A percentile compares a stretch with the other conserved stretches of the same genome.
These are phyloP conservation scores for Roridomyces roridus DNA, from an alignment of 768 basidiomycete genomes.

Conservation along the genomic window DNA sequence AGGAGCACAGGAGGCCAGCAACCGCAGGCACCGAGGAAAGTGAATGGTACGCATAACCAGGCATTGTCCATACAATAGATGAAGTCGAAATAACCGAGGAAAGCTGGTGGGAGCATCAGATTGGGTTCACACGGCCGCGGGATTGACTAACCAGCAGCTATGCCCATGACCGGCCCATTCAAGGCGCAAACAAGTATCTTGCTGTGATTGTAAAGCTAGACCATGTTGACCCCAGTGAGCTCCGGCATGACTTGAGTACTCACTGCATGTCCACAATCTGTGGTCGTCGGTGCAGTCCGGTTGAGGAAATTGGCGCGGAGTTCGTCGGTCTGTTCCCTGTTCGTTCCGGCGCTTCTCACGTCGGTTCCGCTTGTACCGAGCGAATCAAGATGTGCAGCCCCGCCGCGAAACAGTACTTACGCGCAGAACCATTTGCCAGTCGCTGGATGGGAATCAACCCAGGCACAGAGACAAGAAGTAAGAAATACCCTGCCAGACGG, in stretches of 20 bases:
- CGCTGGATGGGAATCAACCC: no score
- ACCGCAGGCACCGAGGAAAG: constrained; percentile 57
- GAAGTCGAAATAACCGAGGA: constrained; percentile 78
- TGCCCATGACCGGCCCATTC: constrained; percentile 79
- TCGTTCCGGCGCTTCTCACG: constrained; percentile 41
- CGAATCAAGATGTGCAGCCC: neutral
- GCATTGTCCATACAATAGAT: constrained; percentile 67
- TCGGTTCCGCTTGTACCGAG: constrained; percentile 50
- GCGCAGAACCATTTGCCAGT: constrained; percentile 82
- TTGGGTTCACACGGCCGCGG: no score
- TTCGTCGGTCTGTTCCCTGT: constrained; percentile 27
- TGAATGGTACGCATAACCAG: constrained; percentile 72
- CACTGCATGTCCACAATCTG: constrained; percentile 72
- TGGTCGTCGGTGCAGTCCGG: constrained; percentile 56
- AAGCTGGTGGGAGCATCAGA: constrained; percentile 42
- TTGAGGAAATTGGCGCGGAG: constrained; percentile 54
- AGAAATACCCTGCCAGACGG: constrained; percentile 67
- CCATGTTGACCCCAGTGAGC: neutral
- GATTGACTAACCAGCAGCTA: constrained; percentile 58
- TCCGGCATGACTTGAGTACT: constrained; percentile 20
- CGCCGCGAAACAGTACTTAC: constrained; percentile 43
- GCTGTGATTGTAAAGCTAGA: constrained; percentile 68
- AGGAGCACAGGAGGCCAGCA: constrained; percentile 6
- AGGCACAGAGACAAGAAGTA: no score
- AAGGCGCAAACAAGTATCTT: constrained; percentile 75